Base-by-base conservation (phyloP, 257 asterid species). In the Lantana camara region DNA sequence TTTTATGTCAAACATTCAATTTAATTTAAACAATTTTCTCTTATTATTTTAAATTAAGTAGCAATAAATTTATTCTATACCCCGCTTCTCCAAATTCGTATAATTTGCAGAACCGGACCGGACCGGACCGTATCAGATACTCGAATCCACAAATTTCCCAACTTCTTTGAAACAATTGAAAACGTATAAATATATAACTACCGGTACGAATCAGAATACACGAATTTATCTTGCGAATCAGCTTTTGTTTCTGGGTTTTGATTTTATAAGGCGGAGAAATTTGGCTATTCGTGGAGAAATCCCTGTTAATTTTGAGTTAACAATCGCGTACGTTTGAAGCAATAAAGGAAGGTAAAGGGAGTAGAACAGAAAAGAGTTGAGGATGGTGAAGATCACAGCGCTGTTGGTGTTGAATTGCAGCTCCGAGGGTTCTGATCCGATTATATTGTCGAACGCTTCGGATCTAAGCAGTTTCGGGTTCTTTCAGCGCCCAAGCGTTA, bases 321-420 rank as follows among this genome's bases (percentile, higher is more conserved):
- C 45, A 60, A 46, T 17, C 45, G 29, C 1, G 29, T 7, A 10
- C 60, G 14, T 55, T 16, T 7, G 34, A 37, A 57, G 4, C 8
- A 13, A n/a, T n/a, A n/a, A 57, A 57, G 49, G 21, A 35, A 11
- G 47, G 20, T 21, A 9, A 54, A 50, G 46, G 40, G n/a, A 30
- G 42, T 29, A 10, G 19, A 16, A 30, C 10, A 7, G 19, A 14
- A 14, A 46, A 62, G 22, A 49, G 69, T 50, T 37, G 48, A 65
- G 22, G 37, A 80, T 82, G 87, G 93, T 90, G 86, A 84, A 90
- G 86, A 90, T 93, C 86, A 93, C 97, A 75, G 94, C 95, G 78
- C 72, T 93, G 81, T 59, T 93, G 96, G 86, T 90, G 57, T 58
- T 90, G 76, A 90, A 86, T 68, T 71, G 80, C 81, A 70, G 10